Conservation (phyloP, 2,329 filamentous ascomycete genomes). For the Colletotrichum simmondsii region DNA sequence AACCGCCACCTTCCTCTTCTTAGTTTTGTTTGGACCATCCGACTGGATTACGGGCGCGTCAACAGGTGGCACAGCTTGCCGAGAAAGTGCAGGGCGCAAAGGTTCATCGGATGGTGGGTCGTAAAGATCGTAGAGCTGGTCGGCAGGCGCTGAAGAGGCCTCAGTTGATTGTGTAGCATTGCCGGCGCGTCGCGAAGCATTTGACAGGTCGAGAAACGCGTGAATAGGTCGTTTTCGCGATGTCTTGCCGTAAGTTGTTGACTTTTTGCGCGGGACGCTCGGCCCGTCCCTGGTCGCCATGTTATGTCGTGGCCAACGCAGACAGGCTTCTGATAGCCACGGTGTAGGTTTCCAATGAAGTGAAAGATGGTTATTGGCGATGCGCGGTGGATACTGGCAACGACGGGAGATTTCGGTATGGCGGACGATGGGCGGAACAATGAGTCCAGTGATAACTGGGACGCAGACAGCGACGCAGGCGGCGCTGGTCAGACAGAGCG, state of each 20-base stretch:
- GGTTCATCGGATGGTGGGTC: constrained; percentile 22
- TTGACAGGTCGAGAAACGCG: constrained; percentile 29
- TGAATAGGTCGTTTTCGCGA: constrained; percentile 32
- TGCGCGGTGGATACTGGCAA: not conserved
- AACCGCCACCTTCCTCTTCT: constrained; percentile 23
- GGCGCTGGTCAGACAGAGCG: not conserved
- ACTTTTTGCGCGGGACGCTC: constrained; percentile 27
- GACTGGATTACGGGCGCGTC: not conserved
- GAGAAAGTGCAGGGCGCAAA: not conserved
- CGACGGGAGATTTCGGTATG: not conserved
- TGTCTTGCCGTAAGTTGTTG: constrained; percentile 35
- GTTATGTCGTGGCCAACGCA: not conserved
- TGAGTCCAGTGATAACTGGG: not conserved
- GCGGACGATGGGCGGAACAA: not conserved
- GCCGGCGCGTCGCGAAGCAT: constrained; percentile 4
- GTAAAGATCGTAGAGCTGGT: constrained; percentile 15
- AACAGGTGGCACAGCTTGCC: constrained; percentile 1
- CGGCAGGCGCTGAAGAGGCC: not conserved
- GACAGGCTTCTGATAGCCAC: not conserved
- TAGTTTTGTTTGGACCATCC: not conserved
- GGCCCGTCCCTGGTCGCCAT: constrained; percentile 34
- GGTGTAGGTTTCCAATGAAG: not conserved
- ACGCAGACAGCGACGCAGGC: not conserved
- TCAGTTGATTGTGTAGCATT: not conserved
- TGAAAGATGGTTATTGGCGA: not conserved